A percentile compares a stretch with the other conserved stretches of the same genome.
phyloP scores from a whole-genome alignment of 768 basidiomycete genomes.

The Lactarius hatsudake region DNA sequence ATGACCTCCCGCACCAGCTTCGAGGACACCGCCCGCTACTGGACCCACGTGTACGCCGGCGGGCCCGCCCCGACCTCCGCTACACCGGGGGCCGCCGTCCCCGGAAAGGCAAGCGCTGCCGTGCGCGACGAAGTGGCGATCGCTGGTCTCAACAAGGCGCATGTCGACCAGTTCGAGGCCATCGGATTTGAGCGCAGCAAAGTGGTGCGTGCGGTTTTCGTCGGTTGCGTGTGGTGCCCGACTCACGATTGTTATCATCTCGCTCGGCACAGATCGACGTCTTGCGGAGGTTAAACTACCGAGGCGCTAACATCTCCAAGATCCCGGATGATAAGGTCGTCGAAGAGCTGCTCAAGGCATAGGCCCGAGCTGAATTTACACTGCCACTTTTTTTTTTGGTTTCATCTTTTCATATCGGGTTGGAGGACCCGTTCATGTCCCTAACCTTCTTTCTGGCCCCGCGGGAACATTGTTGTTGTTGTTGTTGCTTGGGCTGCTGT shows the following conservation, averaged over 20 bases:
- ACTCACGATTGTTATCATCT: not conserved
- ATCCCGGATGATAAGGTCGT: constrained; percentile 82
- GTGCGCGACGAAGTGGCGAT: constrained; percentile 52
- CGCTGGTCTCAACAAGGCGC: constrained; percentile 79
- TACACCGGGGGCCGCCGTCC: not conserved
- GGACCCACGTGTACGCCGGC: constrained; percentile 91
- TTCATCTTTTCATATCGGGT: constrained; percentile 3
- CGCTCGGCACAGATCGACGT: constrained; percentile 65
- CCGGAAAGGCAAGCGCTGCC: constrained; percentile 23
- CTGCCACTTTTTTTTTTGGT: not conserved
- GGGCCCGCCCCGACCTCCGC: constrained; percentile 46
- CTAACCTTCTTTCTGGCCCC: not conserved
- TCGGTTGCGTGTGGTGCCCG: not conserved
- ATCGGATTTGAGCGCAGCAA: constrained; percentile 81
- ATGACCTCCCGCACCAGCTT: constrained; percentile 85
- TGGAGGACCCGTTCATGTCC: not conserved
- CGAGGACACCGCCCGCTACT: constrained; percentile 89
- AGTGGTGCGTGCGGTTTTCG: constrained; percentile 51
- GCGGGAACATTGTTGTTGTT: constrained; percentile 10
- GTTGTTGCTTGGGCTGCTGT: constrained; percentile 11
- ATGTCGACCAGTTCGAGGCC: constrained; percentile 80
- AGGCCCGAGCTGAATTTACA: constrained; percentile 17
- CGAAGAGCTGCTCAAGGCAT: constrained; percentile 74
- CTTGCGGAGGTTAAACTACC: constrained; percentile 84
- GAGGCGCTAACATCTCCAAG: constrained; percentile 74